Evolutionary conservation across 2,329 filamentous ascomycete genomes (phyloP), one percentile per base, ranked within the genome.

Genomic region (Pyrenophora seminiperda): DNA sequence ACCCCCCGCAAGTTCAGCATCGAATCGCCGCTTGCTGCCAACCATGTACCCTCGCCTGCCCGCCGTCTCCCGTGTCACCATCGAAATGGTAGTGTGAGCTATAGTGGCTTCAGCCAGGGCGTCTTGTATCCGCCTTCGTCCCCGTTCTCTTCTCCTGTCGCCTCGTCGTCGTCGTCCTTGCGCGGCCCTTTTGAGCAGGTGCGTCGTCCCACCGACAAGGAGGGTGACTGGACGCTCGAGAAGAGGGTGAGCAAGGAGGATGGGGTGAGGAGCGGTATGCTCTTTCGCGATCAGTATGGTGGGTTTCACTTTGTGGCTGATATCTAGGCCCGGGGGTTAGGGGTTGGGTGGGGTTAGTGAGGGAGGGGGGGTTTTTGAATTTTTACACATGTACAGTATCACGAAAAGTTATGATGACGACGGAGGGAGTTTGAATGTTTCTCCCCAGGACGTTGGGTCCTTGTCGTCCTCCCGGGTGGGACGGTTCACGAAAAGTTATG

Each of bases 181-280:
- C 22, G 10, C 10, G 62, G 51, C 4, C 54, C 61, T 1, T 47
- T 65, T 17, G 59, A 65, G 39, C 36, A 46, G 38, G n/a, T n/a
- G n/a, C 63, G 55, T 18, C 17, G 50, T 7, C 9, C 9, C 14
- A 39, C 15, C 1, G 54, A 40, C 36, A 54, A 42, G 38, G 53
- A 57, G n/a, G 53, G 18, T 2, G 58, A 64, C 9, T 66, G 63
- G 63, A 44, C 30, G 9, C 13, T 64, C 24, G 58, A 58, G 47
- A 53, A 48, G 45, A 38, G 55, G 37, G 34, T 63, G 6, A 58
- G 54, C 41, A 20, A 38, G 5, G 29, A 50, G 6, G 46, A 52
- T 29, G 51, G 53, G 9, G 40, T 45, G 17, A 48, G 51, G 5
- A 46, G 53, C 5, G 58, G 61, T 2, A 62, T 58, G 56, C 13